Evolutionary conservation across 768 basidiomycete species (phyloP).

Genomic region (Amanita pallidorosea): DNA sequence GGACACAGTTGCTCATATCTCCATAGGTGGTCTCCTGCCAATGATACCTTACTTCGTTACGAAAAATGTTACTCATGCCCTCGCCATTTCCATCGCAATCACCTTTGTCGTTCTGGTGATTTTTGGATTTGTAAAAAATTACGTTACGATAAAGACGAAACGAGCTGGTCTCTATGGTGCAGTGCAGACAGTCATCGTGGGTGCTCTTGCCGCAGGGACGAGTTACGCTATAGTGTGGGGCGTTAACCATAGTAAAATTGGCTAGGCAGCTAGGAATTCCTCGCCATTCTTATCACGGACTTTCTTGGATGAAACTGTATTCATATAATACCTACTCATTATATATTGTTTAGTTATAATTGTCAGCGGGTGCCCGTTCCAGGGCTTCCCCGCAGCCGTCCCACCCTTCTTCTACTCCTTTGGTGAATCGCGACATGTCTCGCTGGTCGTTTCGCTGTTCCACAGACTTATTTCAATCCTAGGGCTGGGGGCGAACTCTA

Average conservation of each 20-base stretch:
- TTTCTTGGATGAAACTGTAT: too few relatives aligned
- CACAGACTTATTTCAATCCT: too few relatives aligned
- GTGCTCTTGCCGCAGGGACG: not conserved
- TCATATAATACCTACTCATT: too few relatives aligned
- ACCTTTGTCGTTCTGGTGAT: not conserved
- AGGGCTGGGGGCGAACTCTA: not conserved
- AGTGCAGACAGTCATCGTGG: not conserved
- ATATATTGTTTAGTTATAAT: too few relatives aligned
- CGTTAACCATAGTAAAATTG: not conserved
- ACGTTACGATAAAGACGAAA: not conserved
- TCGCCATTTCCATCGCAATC: not conserved
- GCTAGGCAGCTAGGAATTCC: not conserved
- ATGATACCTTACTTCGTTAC: not conserved
- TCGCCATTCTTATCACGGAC: not conserved
- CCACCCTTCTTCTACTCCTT: not conserved
- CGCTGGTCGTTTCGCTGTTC: not conserved
- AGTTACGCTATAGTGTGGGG: not conserved
- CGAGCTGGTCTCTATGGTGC: not conserved
- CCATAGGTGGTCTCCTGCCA: not conserved
- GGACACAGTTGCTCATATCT: not conserved
- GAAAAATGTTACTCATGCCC: not conserved
- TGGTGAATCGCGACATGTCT: not conserved
- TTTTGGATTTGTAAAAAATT: not conserved
- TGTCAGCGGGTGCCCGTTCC: too few relatives aligned
- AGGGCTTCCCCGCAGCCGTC: too few relatives aligned